Evolutionary conservation across 177 flowering plant species (phyloP).

Genomic region (Vitis hybrid): DNA sequence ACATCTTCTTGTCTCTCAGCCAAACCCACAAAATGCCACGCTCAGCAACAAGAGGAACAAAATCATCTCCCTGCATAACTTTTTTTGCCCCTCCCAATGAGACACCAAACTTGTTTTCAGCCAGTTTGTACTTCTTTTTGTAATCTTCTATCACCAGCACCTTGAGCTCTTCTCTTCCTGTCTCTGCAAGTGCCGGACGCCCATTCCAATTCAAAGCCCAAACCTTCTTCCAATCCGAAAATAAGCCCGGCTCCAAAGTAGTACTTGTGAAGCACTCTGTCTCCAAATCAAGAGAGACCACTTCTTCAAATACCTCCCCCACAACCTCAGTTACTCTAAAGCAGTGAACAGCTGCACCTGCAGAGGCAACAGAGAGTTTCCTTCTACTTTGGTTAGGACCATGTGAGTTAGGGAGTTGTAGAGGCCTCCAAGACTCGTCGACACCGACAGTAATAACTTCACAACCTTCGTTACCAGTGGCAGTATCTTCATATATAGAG

Average conservation of each 20-base stretch:
- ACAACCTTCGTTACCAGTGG: background rate
- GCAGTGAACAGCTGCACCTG: background rate
- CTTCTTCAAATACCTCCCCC: background rate
- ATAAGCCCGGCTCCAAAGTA: background rate
- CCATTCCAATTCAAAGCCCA: conserved; percentile 7
- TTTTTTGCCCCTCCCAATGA: background rate
- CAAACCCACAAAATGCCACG: background rate
- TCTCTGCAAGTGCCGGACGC: background rate
- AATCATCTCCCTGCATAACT: background rate
- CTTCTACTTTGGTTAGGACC: background rate
- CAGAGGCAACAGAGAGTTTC: background rate
- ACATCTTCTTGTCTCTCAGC: background rate
- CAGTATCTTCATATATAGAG: background rate
- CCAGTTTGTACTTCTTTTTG: conserved; percentile 5
- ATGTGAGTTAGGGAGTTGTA: background rate
- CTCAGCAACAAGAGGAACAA: background rate
- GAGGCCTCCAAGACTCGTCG: conserved; percentile 1
- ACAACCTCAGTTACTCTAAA: background rate
- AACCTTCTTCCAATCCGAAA: background rate
- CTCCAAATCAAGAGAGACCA: background rate
- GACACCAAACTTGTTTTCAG: background rate
- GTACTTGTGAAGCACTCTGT: background rate
- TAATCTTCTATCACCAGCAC: conserved; percentile 13
- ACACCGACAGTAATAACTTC: conserved; percentile 4
- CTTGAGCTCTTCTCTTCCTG: background rate